These are phyloP conservation scores for Eutrema japonicum DNA, from an alignment of 345 rosid genomes.

Conservation along the genomic window DNA sequence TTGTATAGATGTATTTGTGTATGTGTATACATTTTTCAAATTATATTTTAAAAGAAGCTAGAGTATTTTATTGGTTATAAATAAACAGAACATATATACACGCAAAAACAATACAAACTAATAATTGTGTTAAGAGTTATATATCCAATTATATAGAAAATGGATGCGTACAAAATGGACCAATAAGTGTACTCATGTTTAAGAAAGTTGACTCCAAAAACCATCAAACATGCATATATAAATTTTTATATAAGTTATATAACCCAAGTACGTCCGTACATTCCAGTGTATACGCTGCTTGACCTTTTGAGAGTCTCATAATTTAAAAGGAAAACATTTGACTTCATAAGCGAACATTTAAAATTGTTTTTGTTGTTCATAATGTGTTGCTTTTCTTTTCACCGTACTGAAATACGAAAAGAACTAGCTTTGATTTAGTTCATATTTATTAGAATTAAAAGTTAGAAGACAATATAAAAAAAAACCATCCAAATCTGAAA, in stretches of 20 bases:
- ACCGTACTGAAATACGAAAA: too few relatives aligned
- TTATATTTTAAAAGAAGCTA: too few relatives aligned
- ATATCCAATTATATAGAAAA: background rate
- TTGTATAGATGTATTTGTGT: too few relatives aligned
- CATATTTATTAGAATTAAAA: background rate
- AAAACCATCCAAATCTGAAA: background rate
- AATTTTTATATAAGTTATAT: conserved; percentile 3
- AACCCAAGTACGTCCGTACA: conserved; percentile 42
- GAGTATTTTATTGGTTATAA: too few relatives aligned
- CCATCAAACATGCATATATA: conserved; percentile 9
- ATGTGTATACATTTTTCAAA: too few relatives aligned
- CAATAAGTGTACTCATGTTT: conserved; percentile 9
- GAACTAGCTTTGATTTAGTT: background rate
- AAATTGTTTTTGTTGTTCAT: background rate
- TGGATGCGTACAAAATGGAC: conserved; percentile 28
- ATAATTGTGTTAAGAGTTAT: too few relatives aligned
- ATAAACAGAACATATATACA: too few relatives aligned
- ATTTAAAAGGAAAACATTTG: conserved; percentile 9
- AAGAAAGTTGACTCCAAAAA: conserved; percentile 22
- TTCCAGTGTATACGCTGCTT: conserved; percentile 9
- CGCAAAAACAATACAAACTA: too few relatives aligned
- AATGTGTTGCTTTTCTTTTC: too few relatives aligned
- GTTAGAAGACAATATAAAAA: background rate
- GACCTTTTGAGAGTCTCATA: conserved; percentile 11
- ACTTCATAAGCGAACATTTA: background rate